phyloP scores from a whole-genome alignment of 345 rosid species.

The Garcia nutans region DNA sequence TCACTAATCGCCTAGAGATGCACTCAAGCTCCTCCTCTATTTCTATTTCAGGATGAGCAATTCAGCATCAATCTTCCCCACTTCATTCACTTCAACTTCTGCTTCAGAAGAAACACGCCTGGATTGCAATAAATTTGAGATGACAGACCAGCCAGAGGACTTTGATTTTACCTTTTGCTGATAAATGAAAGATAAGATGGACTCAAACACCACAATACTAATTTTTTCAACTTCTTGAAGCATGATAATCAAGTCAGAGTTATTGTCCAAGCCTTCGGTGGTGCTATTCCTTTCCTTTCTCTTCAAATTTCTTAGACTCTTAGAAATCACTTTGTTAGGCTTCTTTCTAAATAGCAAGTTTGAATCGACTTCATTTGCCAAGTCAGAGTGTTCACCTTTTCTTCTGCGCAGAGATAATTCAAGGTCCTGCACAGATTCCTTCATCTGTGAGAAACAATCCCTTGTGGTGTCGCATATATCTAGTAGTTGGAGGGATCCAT shows the following conservation, averaged over 20 bases:
- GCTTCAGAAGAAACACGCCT: background rate
- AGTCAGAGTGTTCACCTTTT: background rate
- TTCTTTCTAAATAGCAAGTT: background rate
- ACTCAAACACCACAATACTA: no score
- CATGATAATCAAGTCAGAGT: background rate
- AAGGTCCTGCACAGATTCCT: background rate
- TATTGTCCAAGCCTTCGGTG: background rate
- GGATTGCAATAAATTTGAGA: background rate
- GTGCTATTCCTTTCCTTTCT: background rate
- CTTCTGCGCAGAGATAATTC: background rate
- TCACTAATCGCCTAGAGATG: slow-evolving; percentile 5
- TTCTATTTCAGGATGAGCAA: slow-evolving; percentile 16
- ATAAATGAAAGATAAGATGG: background rate
- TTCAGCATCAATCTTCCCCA: slow-evolving; percentile 11
- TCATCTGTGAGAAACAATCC: background rate
- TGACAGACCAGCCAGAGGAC: background rate
- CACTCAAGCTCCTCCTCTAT: slow-evolving; percentile 11
- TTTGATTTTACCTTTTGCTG: slow-evolving; percentile 17
- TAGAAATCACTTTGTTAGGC: no score
- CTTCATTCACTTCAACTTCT: slow-evolving; percentile 4
- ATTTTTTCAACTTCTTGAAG: background rate
- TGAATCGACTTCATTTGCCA: background rate
- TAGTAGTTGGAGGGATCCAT: background rate
- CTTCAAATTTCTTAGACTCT: background rate
- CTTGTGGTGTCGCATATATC: background rate